Percentiles rank a stretch among this genome's conserved stretches.
These are phyloP conservation scores for Hirschioporus abietinus DNA, from an alignment of 768 basidiomycete species.

Conservation along the genomic window DNA sequence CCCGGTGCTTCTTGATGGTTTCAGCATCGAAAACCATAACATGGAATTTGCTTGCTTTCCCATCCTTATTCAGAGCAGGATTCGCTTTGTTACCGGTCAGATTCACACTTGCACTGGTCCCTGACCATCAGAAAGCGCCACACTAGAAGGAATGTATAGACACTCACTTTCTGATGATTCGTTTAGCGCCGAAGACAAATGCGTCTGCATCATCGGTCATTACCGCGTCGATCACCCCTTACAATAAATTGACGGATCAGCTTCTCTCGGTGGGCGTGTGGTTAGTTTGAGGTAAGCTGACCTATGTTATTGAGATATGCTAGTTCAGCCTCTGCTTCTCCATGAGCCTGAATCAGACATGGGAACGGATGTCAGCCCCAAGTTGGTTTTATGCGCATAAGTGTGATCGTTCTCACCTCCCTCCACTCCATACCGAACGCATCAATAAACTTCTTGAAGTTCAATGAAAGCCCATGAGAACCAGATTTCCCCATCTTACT, in stretches of 20 bases:
- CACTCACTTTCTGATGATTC: constrained; percentile 36
- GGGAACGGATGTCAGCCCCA: neutral
- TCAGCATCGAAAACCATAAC: constrained; percentile 21
- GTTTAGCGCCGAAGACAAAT: constrained; percentile 40
- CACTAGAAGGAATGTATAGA: neutral
- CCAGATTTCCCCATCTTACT: constrained; percentile 67
- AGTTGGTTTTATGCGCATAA: neutral
- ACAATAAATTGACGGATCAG: constrained; percentile 4
- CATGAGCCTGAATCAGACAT: constrained; percentile 29
- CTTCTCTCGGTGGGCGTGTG: constrained; percentile 9
- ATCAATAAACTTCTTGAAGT: constrained; percentile 74
- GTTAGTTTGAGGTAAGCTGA: neutral
- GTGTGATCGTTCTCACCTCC: constrained; percentile 35
- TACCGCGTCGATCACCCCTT: constrained; percentile 38
- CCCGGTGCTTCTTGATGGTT: constrained; percentile 18
- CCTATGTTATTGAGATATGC: constrained; percentile 30
- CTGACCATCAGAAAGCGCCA: neutral
- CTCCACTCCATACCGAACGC: constrained; percentile 80
- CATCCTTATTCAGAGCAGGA: constrained; percentile 20
- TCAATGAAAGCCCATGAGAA: constrained; percentile 61
- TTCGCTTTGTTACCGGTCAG: constrained; percentile 23
- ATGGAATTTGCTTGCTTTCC: constrained; percentile 21
- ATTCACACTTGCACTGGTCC: constrained; percentile 14
- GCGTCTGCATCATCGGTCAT: constrained; percentile 46
- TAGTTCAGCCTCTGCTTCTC: constrained; percentile 47